Conservation (phyloP, 2,329 filamentous ascomycete species). For the Dactylellina cionopaga region DNA sequence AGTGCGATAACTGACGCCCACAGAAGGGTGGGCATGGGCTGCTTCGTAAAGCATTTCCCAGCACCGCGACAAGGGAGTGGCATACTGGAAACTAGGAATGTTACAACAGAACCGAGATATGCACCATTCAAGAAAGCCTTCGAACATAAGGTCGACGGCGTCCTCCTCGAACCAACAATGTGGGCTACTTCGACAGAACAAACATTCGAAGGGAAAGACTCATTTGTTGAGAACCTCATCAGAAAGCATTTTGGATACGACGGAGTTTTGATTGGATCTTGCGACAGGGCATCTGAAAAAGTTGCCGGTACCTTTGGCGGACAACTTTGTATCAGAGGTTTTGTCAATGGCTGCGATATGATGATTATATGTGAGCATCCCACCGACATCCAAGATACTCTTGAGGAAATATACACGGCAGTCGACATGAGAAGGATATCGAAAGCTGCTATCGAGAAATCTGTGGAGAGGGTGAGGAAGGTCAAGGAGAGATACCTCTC, state of each 20-base stretch:
- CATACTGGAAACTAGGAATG: constrained; percentile 37
- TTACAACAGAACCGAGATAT: constrained; percentile 46
- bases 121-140: constrained; percentile 46
- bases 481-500: constrained; percentile 87
- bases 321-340: constrained; percentile 37
- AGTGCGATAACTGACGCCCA: constrained; percentile 92
- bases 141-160: constrained; percentile 40
- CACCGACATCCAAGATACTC: constrained; percentile 36
- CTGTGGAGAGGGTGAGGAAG: constrained; percentile 78
- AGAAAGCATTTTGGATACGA: constrained; percentile 57
- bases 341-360: constrained; percentile 51
- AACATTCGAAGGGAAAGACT: constrained; percentile 46
- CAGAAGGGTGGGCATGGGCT: constrained; percentile 63
- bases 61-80: constrained; percentile 51
- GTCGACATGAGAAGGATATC: constrained; percentile 91
- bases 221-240: constrained; percentile 54
- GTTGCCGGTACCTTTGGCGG: constrained; percentile 29
- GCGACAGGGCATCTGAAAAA: constrained; percentile 42
- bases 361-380: constrained; percentile 49
- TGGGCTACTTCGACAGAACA: constrained; percentile 40
- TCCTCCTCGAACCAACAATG: constrained; percentile 49
- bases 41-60: constrained; percentile 57
- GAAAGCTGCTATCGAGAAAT: constrained; percentile 80
- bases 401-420: constrained; percentile 85
- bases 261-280: constrained; percentile 54